These are phyloP conservation scores for Afroboletus lepidellus DNA, from an alignment of 1,284 basidiomycete genomes.

Conservation along the genomic window DNA sequence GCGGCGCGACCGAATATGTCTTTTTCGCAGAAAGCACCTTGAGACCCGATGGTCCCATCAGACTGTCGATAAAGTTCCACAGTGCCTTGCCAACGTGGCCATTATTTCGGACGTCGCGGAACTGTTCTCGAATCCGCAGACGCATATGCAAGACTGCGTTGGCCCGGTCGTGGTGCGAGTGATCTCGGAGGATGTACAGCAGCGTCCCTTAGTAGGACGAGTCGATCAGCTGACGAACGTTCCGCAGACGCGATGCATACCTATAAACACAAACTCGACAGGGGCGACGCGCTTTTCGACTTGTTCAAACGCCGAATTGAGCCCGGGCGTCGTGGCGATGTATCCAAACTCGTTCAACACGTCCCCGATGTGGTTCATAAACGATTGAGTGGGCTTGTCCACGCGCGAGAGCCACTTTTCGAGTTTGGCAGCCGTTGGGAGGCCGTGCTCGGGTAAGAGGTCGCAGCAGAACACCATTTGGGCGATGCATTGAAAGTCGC, in stretches of 20 bases:
- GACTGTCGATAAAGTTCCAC: slow-evolving; percentile 52
- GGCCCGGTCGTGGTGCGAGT: slow-evolving; percentile 43
- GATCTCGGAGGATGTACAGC: slow-evolving; percentile 49
- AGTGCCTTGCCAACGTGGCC: slow-evolving; percentile 48
- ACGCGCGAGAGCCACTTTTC: slow-evolving; percentile 54
- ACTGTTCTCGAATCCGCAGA: slow-evolving; percentile 47
- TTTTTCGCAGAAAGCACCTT: slow-evolving; percentile 23
- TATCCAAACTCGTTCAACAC: slow-evolving; percentile 53
- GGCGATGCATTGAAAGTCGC: slow-evolving; percentile 69
- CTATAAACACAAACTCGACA: slow-evolving; percentile 73
- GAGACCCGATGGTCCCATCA: slow-evolving; percentile 37
- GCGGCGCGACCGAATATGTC: background rate
- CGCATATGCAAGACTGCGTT: slow-evolving; percentile 55
- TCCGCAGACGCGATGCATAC: slow-evolving; percentile 33
- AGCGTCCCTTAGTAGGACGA: slow-evolving; percentile 47
- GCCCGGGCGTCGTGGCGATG: slow-evolving; percentile 42
- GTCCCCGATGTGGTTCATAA: slow-evolving; percentile 49
- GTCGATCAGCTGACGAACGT: slow-evolving; percentile 1
- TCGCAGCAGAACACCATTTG: slow-evolving; percentile 65
- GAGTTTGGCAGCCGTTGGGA: slow-evolving; percentile 54
- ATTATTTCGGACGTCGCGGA: slow-evolving; percentile 62
- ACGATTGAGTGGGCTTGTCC: slow-evolving; percentile 43
- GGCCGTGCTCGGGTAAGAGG: slow-evolving; percentile 43
- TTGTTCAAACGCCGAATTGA: slow-evolving; percentile 46
- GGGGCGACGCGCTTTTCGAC: slow-evolving; percentile 64